A percentile compares a stretch with the other conserved stretches of the same genome.
Conservation (phyloP, 1,284 basidiomycete genomes). For the Malassezia equina region DNA sequence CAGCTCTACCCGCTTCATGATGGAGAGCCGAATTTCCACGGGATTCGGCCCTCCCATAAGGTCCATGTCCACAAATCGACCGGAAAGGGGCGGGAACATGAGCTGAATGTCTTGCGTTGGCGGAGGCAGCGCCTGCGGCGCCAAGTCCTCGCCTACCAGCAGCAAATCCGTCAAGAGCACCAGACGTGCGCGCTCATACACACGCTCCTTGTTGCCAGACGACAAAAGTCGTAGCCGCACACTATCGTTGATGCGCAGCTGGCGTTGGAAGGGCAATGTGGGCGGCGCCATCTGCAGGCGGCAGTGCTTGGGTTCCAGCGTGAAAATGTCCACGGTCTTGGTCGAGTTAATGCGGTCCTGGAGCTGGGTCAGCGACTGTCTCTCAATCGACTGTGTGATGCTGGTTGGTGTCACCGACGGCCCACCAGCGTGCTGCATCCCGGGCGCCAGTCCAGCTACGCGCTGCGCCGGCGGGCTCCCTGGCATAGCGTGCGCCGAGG, state of each 20-base stretch:
- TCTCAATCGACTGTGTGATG: constrained; percentile 4
- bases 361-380: constrained; percentile 54
- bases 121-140: constrained; percentile 22
- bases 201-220: background rate
- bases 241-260: constrained; percentile 63
- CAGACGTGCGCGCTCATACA: constrained; percentile 53
- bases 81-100: constrained; percentile 86
- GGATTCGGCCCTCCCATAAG: constrained; percentile 55
- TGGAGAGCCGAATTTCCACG: constrained; percentile 64
- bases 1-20: constrained; percentile 81
- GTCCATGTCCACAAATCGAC: constrained; percentile 54
- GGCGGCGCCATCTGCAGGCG: constrained; percentile 81
- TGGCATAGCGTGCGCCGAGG: background rate
- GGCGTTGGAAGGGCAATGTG: constrained; percentile 66
- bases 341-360: constrained; percentile 71
- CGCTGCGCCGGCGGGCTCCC: background rate
- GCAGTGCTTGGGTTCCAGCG: constrained; percentile 81
- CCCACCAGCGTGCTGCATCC: too few relatives aligned
- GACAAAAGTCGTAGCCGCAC: constrained; percentile 5
- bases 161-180: constrained; percentile 87
- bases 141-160: constrained; percentile 56
- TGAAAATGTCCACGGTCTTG: constrained; percentile 81
- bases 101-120: constrained; percentile 68
- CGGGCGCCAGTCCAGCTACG: too few relatives aligned
- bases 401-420: background rate